Evolutionary conservation across 2,329 filamentous ascomycete species (phyloP), one percentile per base, ranked within the genome.

Genomic region (Gnomoniopsis smithogilvyi): DNA sequence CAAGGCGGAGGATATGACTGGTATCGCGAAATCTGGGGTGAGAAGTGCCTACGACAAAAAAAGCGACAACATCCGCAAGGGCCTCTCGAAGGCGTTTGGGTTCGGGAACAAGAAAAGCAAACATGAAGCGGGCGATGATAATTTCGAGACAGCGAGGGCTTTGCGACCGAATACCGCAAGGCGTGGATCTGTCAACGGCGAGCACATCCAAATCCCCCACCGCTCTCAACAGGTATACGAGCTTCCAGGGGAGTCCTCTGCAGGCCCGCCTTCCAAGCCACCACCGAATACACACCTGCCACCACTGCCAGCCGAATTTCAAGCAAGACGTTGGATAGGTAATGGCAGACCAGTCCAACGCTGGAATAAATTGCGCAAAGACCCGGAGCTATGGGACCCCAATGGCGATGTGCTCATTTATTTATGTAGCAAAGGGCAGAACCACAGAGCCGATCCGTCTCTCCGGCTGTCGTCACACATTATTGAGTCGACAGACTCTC

Each of bases 381-480:
- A 86, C 51, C 81, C 82, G 1, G 83, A 86, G 64, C 69, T 86
- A 2, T 87, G 83, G 83, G 81, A 86, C 64, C 78, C 79, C 0
- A 82, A 83, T 58, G 84, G 84, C 22, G 84, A 87, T 60, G 83
- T 85, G 15, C 71, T 86, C 11, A 75, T 87, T 1, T 86, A 79
- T 66, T 76, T 86, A 6, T 76, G 79, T 0, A 74, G 78, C 24
- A 76, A 75, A 62, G 73, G 75, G 48, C 74, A 80, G 60, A 67
- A 68, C 6, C 76, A 76, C 3, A 71, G 77, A 2, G 76, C 78
- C 0, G 77, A 78, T 38, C 79, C 82, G 3, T 84, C 82, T 2
- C 81, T 87, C 65, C 78, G 83, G 8, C 67, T 87, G 10, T 83
- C 80, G 0, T 86, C 84, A 3, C 80, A 83, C 60, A 78, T 85